phyloP scores from a whole-genome alignment of 2,329 filamentous ascomycete species.

The Diaporthe nobilis region DNA sequence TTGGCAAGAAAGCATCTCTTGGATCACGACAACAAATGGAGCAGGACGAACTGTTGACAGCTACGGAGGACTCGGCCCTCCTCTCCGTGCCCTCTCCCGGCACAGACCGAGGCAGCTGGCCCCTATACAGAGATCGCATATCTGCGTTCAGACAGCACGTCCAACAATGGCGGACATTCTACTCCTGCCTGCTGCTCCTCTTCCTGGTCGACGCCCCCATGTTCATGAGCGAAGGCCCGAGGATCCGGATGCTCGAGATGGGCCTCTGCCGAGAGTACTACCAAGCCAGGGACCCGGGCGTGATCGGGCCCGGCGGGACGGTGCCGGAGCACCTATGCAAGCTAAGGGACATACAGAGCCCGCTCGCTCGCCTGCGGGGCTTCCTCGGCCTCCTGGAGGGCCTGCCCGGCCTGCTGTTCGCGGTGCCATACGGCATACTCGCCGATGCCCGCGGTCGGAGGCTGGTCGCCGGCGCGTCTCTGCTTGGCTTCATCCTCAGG shows the following conservation, averaged over 20 bases:
- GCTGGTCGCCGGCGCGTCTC: conserved; percentile 24
- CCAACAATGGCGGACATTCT: conserved; percentile 35
- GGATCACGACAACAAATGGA: neutral
- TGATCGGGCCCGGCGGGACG: conserved; percentile 33
- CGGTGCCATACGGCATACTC: conserved; percentile 40
- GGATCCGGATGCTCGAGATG: conserved; percentile 40
- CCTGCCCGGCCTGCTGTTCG: conserved; percentile 36
- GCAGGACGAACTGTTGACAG: conserved; percentile 5
- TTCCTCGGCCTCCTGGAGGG: conserved; percentile 36
- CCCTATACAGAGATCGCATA: neutral
- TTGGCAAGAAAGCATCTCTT: neutral
- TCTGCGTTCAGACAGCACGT: conserved; percentile 9
- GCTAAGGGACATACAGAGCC: conserved; percentile 35
- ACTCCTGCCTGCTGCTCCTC: conserved; percentile 35
- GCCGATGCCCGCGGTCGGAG: conserved; percentile 36
- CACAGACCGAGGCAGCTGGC: neutral
- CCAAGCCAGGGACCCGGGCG: conserved; percentile 13
- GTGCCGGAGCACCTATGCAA: conserved; percentile 40
- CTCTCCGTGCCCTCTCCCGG: conserved; percentile 3
- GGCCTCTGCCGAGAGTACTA: conserved; percentile 41
- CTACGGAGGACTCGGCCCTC: conserved; percentile 3
- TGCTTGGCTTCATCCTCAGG: conserved; percentile 32
- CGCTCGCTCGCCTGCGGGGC: conserved; percentile 31
- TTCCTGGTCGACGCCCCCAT: conserved; percentile 38
- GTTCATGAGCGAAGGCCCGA: conserved; percentile 39